Evolutionary conservation across 2,329 filamentous ascomycete species (phyloP).

Genomic region (Kalaharituber pfeilii): DNA sequence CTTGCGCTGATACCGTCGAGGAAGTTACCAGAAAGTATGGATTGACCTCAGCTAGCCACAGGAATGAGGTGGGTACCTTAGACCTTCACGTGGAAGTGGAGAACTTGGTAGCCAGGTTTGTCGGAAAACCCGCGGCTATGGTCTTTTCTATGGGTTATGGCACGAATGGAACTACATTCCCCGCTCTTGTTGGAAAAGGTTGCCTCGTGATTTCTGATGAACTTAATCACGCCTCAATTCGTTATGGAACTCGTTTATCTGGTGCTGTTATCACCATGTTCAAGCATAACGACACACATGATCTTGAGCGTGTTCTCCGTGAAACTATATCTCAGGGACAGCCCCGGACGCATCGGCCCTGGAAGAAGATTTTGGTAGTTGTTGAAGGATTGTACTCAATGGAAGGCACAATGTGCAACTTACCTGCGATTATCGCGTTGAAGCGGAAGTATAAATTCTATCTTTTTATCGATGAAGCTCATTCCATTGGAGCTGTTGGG

Average conservation of each 20-base stretch:
- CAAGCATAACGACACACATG: slow-evolving; percentile 89
- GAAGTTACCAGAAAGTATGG: slow-evolving; percentile 71
- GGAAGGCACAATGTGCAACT: slow-evolving; percentile 96
- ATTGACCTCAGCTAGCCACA: slow-evolving; percentile 62
- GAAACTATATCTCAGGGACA: slow-evolving; percentile 93
- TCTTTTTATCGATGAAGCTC: slow-evolving; percentile 89
- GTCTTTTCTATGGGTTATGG: slow-evolving; percentile 99
- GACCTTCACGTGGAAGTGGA: slow-evolving; percentile 83
- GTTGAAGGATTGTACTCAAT: slow-evolving; percentile 97
- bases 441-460: slow-evolving; percentile 96
- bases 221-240: slow-evolving; percentile 93
- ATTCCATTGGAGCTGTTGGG: slow-evolving; percentile 85
- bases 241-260: slow-evolving; percentile 81
- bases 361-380: slow-evolving; percentile 96
- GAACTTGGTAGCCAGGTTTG: slow-evolving; percentile 70
- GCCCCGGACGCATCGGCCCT: slow-evolving; percentile 91
- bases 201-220: slow-evolving; percentile 93
- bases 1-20: slow-evolving; percentile 86
- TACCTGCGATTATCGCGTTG: slow-evolving; percentile 71
- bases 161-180: slow-evolving; percentile 85
- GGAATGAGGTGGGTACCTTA: slow-evolving; percentile 67
- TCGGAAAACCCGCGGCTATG: slow-evolving; percentile 87
- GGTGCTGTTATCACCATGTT: slow-evolving; percentile 91
- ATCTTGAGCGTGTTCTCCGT: slow-evolving; percentile 69
- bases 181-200: slow-evolving; percentile 78